These are phyloP conservation scores for Dendrothele bispora DNA, from an alignment of 768 basidiomycete genomes.

Conservation along the genomic window DNA sequence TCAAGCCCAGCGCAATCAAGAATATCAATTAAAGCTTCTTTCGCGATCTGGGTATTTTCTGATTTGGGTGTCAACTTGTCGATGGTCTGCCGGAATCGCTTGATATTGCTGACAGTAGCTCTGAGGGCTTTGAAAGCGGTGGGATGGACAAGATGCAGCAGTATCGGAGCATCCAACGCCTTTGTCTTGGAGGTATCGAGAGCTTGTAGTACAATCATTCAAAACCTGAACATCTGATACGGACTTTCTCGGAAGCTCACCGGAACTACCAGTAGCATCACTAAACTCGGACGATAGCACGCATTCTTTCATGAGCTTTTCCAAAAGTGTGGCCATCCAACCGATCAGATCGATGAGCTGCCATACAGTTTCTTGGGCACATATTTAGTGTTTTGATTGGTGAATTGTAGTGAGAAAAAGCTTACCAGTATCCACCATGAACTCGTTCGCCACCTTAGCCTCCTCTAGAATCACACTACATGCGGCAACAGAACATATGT, in stretches of 20 bases:
- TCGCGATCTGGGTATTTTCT: slow-evolving; percentile 66
- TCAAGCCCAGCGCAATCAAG: slow-evolving; percentile 68
- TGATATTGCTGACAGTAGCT: slow-evolving; percentile 54
- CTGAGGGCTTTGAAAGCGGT: slow-evolving; percentile 52
- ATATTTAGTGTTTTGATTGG: neutral
- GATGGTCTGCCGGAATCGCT: slow-evolving; percentile 55
- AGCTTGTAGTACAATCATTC: too few species aligned
- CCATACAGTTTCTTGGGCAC: slow-evolving; percentile 64
- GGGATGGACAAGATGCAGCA: slow-evolving; percentile 67
- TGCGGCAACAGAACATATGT: slow-evolving; percentile 63
- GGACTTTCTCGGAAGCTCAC: too few species aligned
- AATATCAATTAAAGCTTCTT: slow-evolving; percentile 59
- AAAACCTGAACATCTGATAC: too few species aligned
- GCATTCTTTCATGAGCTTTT: slow-evolving; percentile 58
- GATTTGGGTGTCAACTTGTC: slow-evolving; percentile 52
- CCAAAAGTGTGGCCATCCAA: slow-evolving; percentile 64
- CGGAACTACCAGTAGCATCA: slow-evolving; percentile 8
- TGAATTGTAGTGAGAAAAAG: neutral
- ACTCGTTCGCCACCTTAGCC: slow-evolving; percentile 57
- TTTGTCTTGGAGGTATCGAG: too few species aligned
- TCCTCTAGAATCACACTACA: slow-evolving; percentile 66
- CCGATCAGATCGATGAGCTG: slow-evolving; percentile 60
- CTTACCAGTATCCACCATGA: slow-evolving; percentile 46
- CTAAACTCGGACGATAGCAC: slow-evolving; percentile 34
- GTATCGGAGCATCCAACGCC: slow-evolving; percentile 34